These are phyloP conservation scores for Raddia distichophylla DNA, from an alignment of 176 grass and related monocot species.

Conservation along the genomic window DNA sequence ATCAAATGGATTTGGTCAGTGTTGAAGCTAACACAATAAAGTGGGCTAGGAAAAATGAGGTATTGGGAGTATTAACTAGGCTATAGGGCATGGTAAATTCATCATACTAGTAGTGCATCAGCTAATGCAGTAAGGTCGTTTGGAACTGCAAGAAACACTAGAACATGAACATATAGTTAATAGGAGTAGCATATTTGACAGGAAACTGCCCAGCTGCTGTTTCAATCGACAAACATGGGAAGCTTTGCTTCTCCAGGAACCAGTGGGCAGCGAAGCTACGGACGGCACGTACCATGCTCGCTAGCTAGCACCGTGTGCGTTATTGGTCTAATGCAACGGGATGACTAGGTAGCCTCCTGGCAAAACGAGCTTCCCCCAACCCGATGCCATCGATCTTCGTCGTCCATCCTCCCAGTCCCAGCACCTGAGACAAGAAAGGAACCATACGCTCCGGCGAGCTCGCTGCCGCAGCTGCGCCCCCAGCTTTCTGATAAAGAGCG, in stretches of 20 bases:
- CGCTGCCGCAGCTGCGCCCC: constrained; percentile 4
- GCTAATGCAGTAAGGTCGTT: no score
- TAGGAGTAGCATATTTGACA: background rate
- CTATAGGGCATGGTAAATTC: no score
- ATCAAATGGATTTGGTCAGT: no score
- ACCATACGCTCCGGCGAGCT: background rate
- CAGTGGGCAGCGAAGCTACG: background rate
- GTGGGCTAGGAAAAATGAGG: no score
- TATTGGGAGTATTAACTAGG: no score
- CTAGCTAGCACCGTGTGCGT: no score
- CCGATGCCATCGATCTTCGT: background rate
- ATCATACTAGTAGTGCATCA: no score
- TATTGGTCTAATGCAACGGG: no score
- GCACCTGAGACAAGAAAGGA: constrained; percentile 37
- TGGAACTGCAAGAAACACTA: no score
- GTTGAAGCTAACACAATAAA: no score
- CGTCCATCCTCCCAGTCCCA: background rate
- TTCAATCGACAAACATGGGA: background rate
- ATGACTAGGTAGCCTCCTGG: background rate
- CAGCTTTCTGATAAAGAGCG: constrained; percentile 54
- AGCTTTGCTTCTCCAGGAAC: background rate
- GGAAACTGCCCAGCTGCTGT: background rate
- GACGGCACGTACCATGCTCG: background rate
- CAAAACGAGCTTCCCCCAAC: background rate
- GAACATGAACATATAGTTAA: no score